Base-by-base conservation (phyloP, 179 eudicot genomes). In the Silene coronaria region DNA sequence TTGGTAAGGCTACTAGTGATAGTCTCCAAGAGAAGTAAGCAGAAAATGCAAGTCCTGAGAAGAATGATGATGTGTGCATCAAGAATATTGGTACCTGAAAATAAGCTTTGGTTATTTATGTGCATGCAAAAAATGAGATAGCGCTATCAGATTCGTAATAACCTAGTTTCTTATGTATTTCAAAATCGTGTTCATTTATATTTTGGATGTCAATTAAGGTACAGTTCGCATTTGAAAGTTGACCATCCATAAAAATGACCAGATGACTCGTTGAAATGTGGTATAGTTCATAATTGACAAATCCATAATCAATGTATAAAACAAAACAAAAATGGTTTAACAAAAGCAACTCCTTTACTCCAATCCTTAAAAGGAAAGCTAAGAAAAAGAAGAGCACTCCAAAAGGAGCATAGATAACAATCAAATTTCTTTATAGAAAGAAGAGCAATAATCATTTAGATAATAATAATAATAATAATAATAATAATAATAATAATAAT, bases 11-110 rank as follows among this genome's bases (percentile, higher is more conserved):
- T 34, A 88, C 94, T 26, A 90, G 9, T 16, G 92, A 80, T 57
- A 94, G 76, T 48, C 96, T 88, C 98, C 98, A 94, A 26, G 98
- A 94, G 78, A 94, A 94, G 75, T 92, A 94, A 6, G 88, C 82
- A 8, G 96, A 86, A 75, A 94, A 94, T 75, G 82, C 98, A 11
- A 94, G 66, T 73, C 97, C 98, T 70, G 98, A 92, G 77, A 94
- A 19, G 85, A 94, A 94, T 64, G 86, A 83, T 66, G 98, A 87
- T 72, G 85, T 73, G 83, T 94, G 88, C 98, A 94, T 89, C 85
- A 91, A 68, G 82, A 92, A 92, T 75, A 86, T 82, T 30, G 98
- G 98, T 71, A 92, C 98, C 98, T 93, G 79, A 61, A 71, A 62
- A 6, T 36, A 36, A 36, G 45, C 45, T 36, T 17, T 3, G n/a